Percentiles rank a stretch among this genome's conserved stretches.
phyloP scores from a whole-genome alignment of 495 filamentous ascomycete genomes.

The Penicillium dipodomyicola region DNA sequence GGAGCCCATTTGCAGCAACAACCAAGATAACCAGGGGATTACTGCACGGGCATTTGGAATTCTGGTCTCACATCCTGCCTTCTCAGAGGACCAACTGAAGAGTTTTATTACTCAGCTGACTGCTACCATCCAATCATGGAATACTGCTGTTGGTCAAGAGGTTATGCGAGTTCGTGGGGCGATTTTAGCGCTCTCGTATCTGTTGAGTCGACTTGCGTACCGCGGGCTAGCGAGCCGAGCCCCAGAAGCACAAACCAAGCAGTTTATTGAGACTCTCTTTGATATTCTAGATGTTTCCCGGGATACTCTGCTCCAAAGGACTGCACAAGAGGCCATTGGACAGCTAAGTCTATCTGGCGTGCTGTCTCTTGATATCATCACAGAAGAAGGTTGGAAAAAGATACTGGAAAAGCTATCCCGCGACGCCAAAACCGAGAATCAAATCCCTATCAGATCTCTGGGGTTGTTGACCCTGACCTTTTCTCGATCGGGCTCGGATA shows the following conservation, averaged over 20 bases:
- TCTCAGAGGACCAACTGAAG: conserved; percentile 32
- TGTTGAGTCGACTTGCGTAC: conserved; percentile 57
- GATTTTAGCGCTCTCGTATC: conserved; percentile 55
- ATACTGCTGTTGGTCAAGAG: conserved; percentile 57
- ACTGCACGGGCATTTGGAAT: conserved; percentile 76
- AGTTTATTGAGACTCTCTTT: conserved; percentile 42
- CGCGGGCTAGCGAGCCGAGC: conserved; percentile 37
- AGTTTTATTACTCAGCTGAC: conserved; percentile 44
- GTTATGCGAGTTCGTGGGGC: conserved; percentile 61
- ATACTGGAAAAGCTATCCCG: conserved; percentile 58
- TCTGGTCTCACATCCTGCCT: conserved; percentile 62
- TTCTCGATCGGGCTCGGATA: conserved; percentile 33
- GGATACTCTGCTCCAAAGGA: conserved; percentile 57
- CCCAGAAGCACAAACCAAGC: conserved; percentile 32
- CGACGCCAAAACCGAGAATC: conserved; percentile 75
- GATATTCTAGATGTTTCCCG: conserved; percentile 49
- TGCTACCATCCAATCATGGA: conserved; percentile 47
- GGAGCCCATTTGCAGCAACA: conserved; percentile 64
- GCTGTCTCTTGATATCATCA: conserved; percentile 42
- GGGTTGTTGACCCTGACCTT: conserved; percentile 62
- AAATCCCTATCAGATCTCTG: conserved; percentile 72
- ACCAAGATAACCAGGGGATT: conserved; percentile 57
- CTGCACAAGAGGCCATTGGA: conserved; percentile 63
- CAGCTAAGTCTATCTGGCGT: conserved; percentile 72
- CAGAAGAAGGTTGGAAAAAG: conserved; percentile 36